Evolutionary conservation across 306 rosid species (phyloP).

Genomic region (Aeschynomene evenia): DNA sequence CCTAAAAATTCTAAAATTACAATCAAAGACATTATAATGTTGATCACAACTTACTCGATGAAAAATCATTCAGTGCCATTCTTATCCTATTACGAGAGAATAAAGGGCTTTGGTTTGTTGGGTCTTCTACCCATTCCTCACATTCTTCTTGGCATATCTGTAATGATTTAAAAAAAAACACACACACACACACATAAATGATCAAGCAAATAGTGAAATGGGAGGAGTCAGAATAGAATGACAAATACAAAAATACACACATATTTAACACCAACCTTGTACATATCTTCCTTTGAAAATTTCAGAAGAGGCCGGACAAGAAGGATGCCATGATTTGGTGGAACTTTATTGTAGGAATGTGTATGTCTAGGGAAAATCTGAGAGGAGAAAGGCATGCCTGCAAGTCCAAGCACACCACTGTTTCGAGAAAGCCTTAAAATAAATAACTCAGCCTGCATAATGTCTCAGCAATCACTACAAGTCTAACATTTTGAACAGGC

Average conservation of each 20-base stretch:
- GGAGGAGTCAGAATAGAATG: background rate
- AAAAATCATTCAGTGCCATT: conserved; percentile 48
- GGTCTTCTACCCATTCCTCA: conserved; percentile 93
- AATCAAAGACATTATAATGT: background rate
- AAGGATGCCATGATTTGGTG: conserved; percentile 53
- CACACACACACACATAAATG: too few species aligned
- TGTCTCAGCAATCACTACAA: conserved; percentile 55
- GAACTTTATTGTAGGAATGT: conserved; percentile 35
- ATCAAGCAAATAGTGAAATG: conserved; percentile 7
- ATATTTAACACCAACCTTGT: conserved; percentile 55
- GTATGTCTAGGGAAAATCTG: conserved; percentile 64
- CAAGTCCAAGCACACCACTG: conserved; percentile 95
- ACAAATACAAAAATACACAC: background rate
- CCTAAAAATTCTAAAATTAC: background rate
- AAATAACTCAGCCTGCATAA: conserved; percentile 95
- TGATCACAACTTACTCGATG: conserved; percentile 61
- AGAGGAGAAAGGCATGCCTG: conserved; percentile 88
- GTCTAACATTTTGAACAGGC: conserved; percentile 45
- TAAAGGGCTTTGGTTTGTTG: conserved; percentile 69
- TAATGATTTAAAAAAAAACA: conserved; percentile 2
- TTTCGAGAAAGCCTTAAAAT: conserved; percentile 88
- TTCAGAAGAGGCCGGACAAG: conserved; percentile 87
- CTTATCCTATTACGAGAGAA: conserved; percentile 88
- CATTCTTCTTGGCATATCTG: conserved; percentile 71
- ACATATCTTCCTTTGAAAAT: conserved; percentile 83